Evolutionary conservation across 495 filamentous ascomycete species (phyloP).

Genomic region (Aspergillus heteromorphus): DNA sequence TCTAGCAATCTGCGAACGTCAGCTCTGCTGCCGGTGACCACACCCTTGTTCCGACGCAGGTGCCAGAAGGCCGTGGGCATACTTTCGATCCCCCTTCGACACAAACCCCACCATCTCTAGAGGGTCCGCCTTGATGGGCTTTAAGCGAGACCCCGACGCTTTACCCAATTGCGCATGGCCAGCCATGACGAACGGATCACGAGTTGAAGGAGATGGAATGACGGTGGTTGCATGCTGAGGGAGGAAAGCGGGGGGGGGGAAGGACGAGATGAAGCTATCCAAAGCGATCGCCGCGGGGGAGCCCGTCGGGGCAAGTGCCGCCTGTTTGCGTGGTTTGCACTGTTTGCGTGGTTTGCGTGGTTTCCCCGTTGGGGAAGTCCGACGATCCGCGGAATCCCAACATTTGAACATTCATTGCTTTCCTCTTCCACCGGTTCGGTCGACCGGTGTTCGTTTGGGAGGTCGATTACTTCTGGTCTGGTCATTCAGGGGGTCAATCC

Average conservation of each 20-base stretch:
- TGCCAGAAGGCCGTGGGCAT: constrained; percentile 13
- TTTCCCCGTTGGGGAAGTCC: background rate
- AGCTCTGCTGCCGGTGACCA: constrained; percentile 3
- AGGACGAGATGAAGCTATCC: background rate
- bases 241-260: constrained; percentile 4
- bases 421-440: background rate
- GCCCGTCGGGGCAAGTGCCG: background rate
- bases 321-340: background rate
- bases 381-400: constrained; percentile 2
- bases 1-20: constrained; percentile 60
- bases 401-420: too few relatives aligned
- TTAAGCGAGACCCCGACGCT: constrained; percentile 57
- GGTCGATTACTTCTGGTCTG: background rate
- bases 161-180: constrained; percentile 16
- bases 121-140: constrained; percentile 64
- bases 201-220: constrained; percentile 6
- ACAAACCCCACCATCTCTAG: constrained; percentile 74
- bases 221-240: constrained; percentile 1
- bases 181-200: constrained; percentile 9
- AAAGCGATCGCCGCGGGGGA: background rate
- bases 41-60: constrained; percentile 2
- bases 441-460: background rate
- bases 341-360: background rate
- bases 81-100: constrained; percentile 82
- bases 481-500: background rate